Percentiles rank a stretch among this genome's conserved stretches.
phyloP scores from a whole-genome alignment of 1,284 basidiomycete genomes.

The Cryptococcus deneoformans region DNA sequence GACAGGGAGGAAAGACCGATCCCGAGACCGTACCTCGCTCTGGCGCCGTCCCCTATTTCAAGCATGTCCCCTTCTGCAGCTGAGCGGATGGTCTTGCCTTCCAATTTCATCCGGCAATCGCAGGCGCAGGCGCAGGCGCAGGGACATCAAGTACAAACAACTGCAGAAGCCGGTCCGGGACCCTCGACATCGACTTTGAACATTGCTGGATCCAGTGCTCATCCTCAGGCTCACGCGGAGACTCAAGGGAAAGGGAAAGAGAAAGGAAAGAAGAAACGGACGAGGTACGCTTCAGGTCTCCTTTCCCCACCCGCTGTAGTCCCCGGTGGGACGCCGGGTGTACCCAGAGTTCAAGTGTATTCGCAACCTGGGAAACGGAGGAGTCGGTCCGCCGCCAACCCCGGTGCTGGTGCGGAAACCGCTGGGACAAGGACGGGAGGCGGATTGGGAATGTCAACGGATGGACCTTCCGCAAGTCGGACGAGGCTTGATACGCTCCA shows the following conservation, averaged over 20 bases:
- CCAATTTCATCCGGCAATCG: constrained; percentile 3
- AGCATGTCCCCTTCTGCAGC: constrained; percentile 26
- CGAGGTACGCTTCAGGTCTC: constrained; percentile 24
- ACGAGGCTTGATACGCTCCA: constrained; percentile 21
- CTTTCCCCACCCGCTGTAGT: constrained; percentile 37
- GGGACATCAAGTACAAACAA: no score
- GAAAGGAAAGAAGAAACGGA: constrained; percentile 3
- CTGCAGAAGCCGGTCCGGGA: no score
- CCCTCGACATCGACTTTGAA: neutral
- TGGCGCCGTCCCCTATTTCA: constrained; percentile 35
- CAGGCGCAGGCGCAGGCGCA: neutral
- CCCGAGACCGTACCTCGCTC: constrained; percentile 39
- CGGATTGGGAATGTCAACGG: neutral
- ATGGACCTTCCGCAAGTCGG: constrained; percentile 12
- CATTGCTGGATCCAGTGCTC: neutral
- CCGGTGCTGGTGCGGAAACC: neutral
- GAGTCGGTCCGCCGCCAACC: constrained; percentile 4
- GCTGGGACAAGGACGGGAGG: neutral
- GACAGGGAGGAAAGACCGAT: constrained; percentile 15
- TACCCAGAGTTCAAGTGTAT: constrained; percentile 19
- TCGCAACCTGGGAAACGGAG: neutral
- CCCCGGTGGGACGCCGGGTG: constrained; percentile 27
- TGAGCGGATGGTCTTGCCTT: constrained; percentile 21
- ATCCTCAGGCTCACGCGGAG: no score
- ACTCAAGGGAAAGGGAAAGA: neutral